Evolutionary conservation across 352 stramenopile species (phyloP).

Genomic region (Peronospora tabacina): DNA sequence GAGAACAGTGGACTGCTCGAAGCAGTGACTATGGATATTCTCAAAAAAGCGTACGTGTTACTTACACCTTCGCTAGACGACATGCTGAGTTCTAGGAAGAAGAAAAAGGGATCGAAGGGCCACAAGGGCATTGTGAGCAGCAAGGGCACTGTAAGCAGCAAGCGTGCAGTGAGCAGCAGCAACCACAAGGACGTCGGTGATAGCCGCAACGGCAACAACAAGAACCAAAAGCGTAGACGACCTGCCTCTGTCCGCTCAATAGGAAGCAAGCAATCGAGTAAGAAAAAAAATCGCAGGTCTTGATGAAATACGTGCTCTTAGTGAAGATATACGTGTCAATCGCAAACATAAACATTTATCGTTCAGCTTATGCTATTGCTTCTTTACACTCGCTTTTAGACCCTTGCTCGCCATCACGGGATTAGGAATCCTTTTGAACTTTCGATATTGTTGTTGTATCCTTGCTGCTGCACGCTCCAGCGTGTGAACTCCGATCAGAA

Average conservation of each 20-base stretch:
- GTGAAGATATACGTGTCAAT: constrained; percentile 3
- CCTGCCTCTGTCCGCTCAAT: constrained; percentile 2
- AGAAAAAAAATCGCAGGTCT: constrained; percentile 23
- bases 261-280: constrained; percentile 14
- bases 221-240: constrained; percentile 29
- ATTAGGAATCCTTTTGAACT: constrained; percentile 19
- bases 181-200: neutral
- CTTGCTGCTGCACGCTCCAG: constrained; percentile 48
- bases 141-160: neutral
- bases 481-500: constrained; percentile 68
- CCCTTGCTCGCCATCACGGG: neutral
- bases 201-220: constrained; percentile 3
- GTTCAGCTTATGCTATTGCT: neutral
- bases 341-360: constrained; percentile 8
- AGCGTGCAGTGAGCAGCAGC: neutral
- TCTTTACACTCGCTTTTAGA: constrained; percentile 9
- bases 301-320: constrained; percentile 4
- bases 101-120: constrained; percentile 26
- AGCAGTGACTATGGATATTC: constrained; percentile 47
- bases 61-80: constrained; percentile 59
- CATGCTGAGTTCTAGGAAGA: constrained; percentile 38
- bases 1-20: constrained; percentile 18
- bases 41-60: constrained; percentile 60
- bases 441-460: constrained; percentile 49
- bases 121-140: neutral